Conservation (phyloP, 2,329 filamentous ascomycete species). For the Cladosporium sp. region DNA sequence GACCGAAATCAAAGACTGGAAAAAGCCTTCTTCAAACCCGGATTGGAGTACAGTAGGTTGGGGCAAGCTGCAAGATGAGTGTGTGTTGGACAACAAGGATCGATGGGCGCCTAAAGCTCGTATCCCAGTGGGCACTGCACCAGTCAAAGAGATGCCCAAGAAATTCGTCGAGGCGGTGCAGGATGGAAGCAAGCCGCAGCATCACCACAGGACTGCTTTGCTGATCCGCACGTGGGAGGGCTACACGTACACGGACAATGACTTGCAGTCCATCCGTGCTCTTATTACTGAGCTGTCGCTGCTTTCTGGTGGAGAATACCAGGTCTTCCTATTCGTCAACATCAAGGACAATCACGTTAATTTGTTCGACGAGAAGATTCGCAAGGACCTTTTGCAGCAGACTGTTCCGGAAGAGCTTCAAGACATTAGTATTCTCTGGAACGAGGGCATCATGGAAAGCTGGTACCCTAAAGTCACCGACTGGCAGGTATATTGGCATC, state of each 20-base stretch:
- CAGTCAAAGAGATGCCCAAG: slow-evolving; percentile 27
- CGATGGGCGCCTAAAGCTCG: slow-evolving; percentile 55
- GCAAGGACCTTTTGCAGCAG: slow-evolving; percentile 60
- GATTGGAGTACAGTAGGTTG: slow-evolving; percentile 69
- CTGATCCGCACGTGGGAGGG: slow-evolving; percentile 50
- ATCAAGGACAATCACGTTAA: slow-evolving; percentile 55
- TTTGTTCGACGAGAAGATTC: slow-evolving; percentile 61
- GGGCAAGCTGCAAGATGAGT: slow-evolving; percentile 68
- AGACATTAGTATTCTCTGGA: slow-evolving; percentile 73
- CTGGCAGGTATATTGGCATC: slow-evolving; percentile 54
- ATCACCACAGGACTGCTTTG: slow-evolving; percentile 47
- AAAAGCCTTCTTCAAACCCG: slow-evolving; percentile 38
- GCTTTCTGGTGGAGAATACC: slow-evolving; percentile 49
- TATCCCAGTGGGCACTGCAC: slow-evolving; percentile 25
- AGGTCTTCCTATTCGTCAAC: slow-evolving; percentile 50
- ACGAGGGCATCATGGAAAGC: slow-evolving; percentile 54
- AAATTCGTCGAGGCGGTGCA: slow-evolving; percentile 16
- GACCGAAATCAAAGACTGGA: slow-evolving; percentile 37
- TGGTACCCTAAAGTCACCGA: slow-evolving; percentile 52
- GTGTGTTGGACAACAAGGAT: slow-evolving; percentile 64
- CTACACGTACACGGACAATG: slow-evolving; percentile 49
- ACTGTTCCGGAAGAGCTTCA: slow-evolving; percentile 70
- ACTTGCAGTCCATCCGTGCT: slow-evolving; percentile 47
- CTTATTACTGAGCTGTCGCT: slow-evolving; percentile 49
- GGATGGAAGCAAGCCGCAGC: slow-evolving; percentile 30